phyloP scores from a whole-genome alignment of 177 flowering plant genomes.

The Tripterygium wilfordii region DNA sequence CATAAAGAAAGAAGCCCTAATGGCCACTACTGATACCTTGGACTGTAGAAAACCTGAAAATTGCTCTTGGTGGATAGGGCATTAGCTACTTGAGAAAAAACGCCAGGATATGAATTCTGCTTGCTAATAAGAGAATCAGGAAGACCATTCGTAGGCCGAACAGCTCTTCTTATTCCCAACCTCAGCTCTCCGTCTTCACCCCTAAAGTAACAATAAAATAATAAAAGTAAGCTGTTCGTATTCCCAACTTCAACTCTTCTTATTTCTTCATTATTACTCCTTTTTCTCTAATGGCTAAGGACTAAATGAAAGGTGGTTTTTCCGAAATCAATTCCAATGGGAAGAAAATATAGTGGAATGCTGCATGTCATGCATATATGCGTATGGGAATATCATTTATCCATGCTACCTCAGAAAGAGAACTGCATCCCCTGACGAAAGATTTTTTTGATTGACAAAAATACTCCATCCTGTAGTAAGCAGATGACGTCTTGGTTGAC shows the following conservation, averaged over 20 bases:
- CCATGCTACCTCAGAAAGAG: slow-evolving; percentile 90
- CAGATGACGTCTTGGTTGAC: slow-evolving; percentile 92
- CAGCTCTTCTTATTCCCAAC: slow-evolving; percentile 84
- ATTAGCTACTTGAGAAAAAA: slow-evolving; percentile 67
- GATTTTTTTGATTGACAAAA: slow-evolving; percentile 81
- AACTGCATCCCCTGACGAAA: slow-evolving; percentile 88
- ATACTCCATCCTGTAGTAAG: slow-evolving; percentile 94
- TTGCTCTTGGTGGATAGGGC: slow-evolving; percentile 68
- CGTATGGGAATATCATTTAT: too few species aligned
- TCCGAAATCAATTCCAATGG: too few species aligned
- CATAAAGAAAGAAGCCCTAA: background rate
- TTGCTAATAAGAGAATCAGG: slow-evolving; percentile 51
- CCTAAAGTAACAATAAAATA: slow-evolving; percentile 34
- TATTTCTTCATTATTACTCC: too few species aligned
- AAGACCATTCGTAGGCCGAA: slow-evolving; percentile 57
- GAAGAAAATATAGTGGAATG: too few species aligned
- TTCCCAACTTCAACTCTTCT: too few species aligned
- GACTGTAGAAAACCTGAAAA: slow-evolving; percentile 77
- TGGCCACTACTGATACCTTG: slow-evolving; percentile 51
- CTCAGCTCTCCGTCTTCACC: slow-evolving; percentile 87
- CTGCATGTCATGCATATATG: too few species aligned
- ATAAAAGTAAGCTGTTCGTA: too few species aligned
- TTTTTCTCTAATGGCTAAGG: too few species aligned
- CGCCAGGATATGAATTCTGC: slow-evolving; percentile 39
- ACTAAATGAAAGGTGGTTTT: too few species aligned